phyloP scores from a whole-genome alignment of 148 eudicot genomes.

The Vaccinium corymbosum region DNA sequence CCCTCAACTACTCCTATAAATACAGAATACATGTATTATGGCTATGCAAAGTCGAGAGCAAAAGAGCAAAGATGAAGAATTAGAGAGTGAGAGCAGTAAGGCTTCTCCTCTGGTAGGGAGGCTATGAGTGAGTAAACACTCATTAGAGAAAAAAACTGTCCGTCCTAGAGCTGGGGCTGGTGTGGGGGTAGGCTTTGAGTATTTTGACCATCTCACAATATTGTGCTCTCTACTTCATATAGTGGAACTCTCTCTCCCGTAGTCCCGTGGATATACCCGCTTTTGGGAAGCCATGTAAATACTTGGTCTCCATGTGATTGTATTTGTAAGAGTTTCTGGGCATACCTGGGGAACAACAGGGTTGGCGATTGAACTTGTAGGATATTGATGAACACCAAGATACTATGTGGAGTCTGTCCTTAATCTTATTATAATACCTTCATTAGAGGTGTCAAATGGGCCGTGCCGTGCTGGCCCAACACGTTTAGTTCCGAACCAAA shows the following conservation, averaged over 20 bases:
- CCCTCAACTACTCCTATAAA: not conserved
- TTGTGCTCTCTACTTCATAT: not conserved
- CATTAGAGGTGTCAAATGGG: no score
- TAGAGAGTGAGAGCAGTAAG: not conserved
- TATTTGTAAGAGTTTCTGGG: not conserved
- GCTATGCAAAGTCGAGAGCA: not conserved
- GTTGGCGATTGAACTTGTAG: not conserved
- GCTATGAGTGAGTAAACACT: not conserved
- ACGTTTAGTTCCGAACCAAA: no score
- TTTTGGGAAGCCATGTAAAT: not conserved
- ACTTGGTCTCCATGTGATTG: not conserved
- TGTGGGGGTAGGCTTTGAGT: not conserved
- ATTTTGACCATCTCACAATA: not conserved
- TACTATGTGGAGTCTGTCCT: not conserved
- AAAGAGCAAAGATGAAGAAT: not conserved
- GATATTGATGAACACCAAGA: not conserved
- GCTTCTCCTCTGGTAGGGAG: not conserved
- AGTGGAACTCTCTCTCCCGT: not conserved
- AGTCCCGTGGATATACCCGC: not conserved
- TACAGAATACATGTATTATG: not conserved
- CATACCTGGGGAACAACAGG: not conserved
- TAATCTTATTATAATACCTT: no score
- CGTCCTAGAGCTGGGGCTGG: not conserved
- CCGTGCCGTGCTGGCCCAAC: no score
- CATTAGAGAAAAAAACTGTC: not conserved